A percentile compares a stretch with the other conserved stretches of the same genome.
These are phyloP conservation scores for Maudiozyma turicensis DNA, from an alignment of 805 yeast genomes.

Conservation along the genomic window DNA sequence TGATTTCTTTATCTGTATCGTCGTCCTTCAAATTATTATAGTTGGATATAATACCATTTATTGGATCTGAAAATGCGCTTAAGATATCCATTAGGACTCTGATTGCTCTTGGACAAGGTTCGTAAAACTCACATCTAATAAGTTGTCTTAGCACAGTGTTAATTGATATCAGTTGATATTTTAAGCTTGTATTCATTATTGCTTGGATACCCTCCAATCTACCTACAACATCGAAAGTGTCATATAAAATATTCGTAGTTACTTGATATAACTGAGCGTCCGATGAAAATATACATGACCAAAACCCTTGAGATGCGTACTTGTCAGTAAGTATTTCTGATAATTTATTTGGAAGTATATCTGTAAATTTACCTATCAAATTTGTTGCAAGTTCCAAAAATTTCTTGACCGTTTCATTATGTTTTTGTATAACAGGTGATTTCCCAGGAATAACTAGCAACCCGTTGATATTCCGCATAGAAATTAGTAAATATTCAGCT, in stretches of 20 bases:
- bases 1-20: slow-evolving; percentile 25
- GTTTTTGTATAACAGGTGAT: slow-evolving; percentile 14
- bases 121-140: slow-evolving; percentile 42
- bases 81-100: slow-evolving; percentile 67
- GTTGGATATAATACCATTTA: slow-evolving; percentile 43
- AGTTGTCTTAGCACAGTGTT: slow-evolving; percentile 37
- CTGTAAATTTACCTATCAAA: slow-evolving; percentile 33
- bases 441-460: slow-evolving; percentile 19
- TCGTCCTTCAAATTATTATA: slow-evolving; percentile 16
- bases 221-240: slow-evolving; percentile 70
- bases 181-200: slow-evolving; percentile 37
- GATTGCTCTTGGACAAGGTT: slow-evolving; percentile 68
- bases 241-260: slow-evolving; percentile 62
- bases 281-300: slow-evolving; percentile 68
- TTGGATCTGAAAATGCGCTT: slow-evolving; percentile 53
- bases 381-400: slow-evolving; percentile 27
- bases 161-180: slow-evolving; percentile 40
- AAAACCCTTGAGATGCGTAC: slow-evolving; percentile 49
- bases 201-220: slow-evolving; percentile 65
- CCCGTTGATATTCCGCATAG: slow-evolving; percentile 28
- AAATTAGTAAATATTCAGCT: slow-evolving; percentile 22
- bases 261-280: slow-evolving; percentile 49
- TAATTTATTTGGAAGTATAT: slow-evolving; percentile 30
- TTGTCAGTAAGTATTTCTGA: slow-evolving; percentile 33
- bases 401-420: slow-evolving; percentile 20